phyloP scores from a whole-genome alignment of 164 flowering plant genomes.

The Nymphaea thermarum region DNA sequence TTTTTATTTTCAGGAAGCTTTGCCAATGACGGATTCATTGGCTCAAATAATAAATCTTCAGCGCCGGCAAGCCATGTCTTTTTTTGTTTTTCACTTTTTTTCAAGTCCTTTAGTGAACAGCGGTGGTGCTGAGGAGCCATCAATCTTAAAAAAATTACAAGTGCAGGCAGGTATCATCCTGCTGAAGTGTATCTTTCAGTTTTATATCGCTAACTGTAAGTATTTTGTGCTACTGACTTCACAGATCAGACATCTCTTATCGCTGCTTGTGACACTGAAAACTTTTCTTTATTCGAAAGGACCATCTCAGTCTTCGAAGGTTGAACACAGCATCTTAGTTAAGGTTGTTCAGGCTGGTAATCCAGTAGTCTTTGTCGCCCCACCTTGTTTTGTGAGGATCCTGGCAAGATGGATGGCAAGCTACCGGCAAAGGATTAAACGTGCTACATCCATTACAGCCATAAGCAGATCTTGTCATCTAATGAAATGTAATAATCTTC shows the following conservation, averaged over 20 bases:
- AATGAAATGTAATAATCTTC: too few species aligned
- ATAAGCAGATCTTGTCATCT: too few species aligned
- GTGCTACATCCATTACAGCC: too few species aligned
- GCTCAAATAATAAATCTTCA: slow-evolving; percentile 26
- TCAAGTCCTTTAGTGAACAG: not conserved
- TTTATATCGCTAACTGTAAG: slow-evolving; percentile 1
- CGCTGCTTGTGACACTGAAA: not conserved
- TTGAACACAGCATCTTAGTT: too few species aligned
- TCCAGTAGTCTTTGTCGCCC: too few species aligned
- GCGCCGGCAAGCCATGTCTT: not conserved
- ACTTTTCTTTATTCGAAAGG: too few species aligned
- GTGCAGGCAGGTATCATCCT: slow-evolving; percentile 4
- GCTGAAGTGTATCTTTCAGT: slow-evolving; percentile 2
- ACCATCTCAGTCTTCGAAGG: not conserved
- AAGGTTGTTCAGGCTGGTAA: too few species aligned
- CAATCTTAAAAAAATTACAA: slow-evolving; percentile 5
- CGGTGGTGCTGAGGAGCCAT: not conserved
- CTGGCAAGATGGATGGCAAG: too few species aligned
- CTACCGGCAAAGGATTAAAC: too few species aligned
- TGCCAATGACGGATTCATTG: slow-evolving; percentile 21
- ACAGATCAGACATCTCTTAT: not conserved
- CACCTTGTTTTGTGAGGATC: too few species aligned
- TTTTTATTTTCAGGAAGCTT: slow-evolving; percentile 13
- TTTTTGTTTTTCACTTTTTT: too few species aligned
- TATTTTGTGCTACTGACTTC: slow-evolving; percentile 2